Evolutionary conservation across 805 yeast genomes (phyloP).

Genomic region (Pichia insulana): DNA sequence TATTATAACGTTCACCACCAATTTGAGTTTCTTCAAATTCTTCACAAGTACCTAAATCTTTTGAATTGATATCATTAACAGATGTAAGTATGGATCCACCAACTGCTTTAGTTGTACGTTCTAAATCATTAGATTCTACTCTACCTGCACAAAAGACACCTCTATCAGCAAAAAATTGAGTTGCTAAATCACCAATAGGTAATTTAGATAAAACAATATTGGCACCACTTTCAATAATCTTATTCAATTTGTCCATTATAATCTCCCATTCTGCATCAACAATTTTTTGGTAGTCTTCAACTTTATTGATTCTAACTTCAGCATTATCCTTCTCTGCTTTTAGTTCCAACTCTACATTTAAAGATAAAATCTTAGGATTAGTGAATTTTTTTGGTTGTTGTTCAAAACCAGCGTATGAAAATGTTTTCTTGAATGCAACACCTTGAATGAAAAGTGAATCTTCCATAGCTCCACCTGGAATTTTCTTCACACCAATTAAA

Average conservation of each 20-base stretch:
- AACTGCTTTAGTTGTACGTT: slow-evolving; percentile 85
- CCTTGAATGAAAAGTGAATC: slow-evolving; percentile 86
- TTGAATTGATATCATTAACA: slow-evolving; percentile 51
- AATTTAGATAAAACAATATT: slow-evolving; percentile 86
- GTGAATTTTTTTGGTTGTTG: slow-evolving; percentile 87
- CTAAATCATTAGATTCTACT: slow-evolving; percentile 82
- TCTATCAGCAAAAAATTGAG: slow-evolving; percentile 95
- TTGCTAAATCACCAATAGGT: slow-evolving; percentile 98
- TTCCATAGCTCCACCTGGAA: slow-evolving; percentile 94
- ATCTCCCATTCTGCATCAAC: slow-evolving; percentile 99
- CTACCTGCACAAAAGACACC: slow-evolving; percentile 96
- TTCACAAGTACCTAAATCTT: slow-evolving; percentile 79
- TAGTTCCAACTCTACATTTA: slow-evolving; percentile 90
- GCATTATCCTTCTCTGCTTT: slow-evolving; percentile 99
- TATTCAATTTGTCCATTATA: slow-evolving; percentile 76
- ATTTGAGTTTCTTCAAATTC: slow-evolving; percentile 88
- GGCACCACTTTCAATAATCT: slow-evolving; percentile 79
- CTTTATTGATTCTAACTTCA: slow-evolving; percentile 92
- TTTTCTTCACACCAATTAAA: slow-evolving; percentile 88
- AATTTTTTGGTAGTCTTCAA: slow-evolving; percentile 86
- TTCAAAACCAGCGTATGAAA: slow-evolving; percentile 96
- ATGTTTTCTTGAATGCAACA: slow-evolving; percentile 95
- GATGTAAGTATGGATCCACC: slow-evolving; percentile 87
- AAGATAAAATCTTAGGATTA: slow-evolving; percentile 72
- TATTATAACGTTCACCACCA: slow-evolving; percentile 90